These are phyloP conservation scores for Boletus pseudopeckii DNA, from an alignment of 768 basidiomycete genomes.

Conservation along the genomic window DNA sequence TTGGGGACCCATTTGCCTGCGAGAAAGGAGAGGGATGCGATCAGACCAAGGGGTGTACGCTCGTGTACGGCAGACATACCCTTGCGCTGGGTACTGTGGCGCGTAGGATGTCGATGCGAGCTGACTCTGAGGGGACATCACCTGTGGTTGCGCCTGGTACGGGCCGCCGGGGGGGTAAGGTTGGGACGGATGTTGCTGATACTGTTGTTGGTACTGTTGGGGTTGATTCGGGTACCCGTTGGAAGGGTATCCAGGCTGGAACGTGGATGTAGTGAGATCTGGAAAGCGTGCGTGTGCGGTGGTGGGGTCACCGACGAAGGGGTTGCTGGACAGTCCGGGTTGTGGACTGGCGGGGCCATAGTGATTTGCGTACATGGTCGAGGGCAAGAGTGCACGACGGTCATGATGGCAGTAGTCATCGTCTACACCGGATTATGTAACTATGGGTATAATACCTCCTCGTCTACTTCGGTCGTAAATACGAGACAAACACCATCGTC, in stretches of 20 bases:
- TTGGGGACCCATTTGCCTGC: conserved; percentile 31
- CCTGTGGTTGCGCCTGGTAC: conserved; percentile 20
- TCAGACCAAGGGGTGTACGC: neutral
- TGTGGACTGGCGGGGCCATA: conserved; percentile 30
- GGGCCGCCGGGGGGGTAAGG: conserved; percentile 4
- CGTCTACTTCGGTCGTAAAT: conserved; percentile 56
- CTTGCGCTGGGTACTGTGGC: conserved; percentile 23
- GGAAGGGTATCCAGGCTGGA: conserved; percentile 15
- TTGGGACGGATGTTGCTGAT: conserved; percentile 31
- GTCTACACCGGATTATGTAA: conserved; percentile 21
- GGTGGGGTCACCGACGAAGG: conserved; percentile 56
- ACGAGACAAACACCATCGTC: conserved; percentile 89
- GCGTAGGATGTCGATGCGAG: conserved; percentile 22
- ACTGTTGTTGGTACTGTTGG: conserved; percentile 38
- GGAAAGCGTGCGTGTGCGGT: conserved; percentile 58
- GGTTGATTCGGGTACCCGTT: conserved; percentile 26
- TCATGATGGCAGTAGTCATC: neutral
- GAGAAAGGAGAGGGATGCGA: neutral
- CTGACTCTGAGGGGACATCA: conserved; percentile 20
- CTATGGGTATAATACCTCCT: neutral
- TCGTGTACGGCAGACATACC: conserved; percentile 7
- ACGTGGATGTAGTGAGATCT: conserved; percentile 43
- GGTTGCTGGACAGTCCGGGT: conserved; percentile 53
- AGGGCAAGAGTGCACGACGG: neutral
- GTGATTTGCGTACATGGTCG: conserved; percentile 39